Conservation (phyloP, 169 alveolate species). For the Amoebophrya sp. region DNA sequence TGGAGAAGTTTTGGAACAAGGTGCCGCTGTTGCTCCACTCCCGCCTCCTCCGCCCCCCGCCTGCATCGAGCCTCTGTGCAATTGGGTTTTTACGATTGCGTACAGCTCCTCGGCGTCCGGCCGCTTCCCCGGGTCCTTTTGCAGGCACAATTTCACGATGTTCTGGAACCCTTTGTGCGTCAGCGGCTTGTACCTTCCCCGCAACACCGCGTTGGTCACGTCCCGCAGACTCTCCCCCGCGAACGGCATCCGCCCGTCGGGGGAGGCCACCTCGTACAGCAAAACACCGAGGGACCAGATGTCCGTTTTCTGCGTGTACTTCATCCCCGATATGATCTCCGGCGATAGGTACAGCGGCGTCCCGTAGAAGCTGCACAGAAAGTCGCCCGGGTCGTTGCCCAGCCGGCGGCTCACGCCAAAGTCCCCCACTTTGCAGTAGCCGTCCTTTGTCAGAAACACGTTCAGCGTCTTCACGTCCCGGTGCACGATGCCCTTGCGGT, state of each 20-base stretch:
- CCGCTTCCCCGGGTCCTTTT: neutral
- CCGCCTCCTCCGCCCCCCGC: neutral
- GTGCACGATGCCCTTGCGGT: neutral
- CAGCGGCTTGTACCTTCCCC: neutral
- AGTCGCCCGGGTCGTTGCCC: neutral
- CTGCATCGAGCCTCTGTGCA: too few species aligned
- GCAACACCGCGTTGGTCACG: neutral
- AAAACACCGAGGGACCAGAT: neutral
- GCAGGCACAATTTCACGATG: neutral
- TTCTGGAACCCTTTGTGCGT: neutral
- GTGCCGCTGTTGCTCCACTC: neutral
- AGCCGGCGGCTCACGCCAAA: neutral
- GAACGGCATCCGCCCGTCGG: neutral
- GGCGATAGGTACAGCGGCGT: neutral
- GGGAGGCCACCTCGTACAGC: neutral
- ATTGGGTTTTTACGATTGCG: neutral
- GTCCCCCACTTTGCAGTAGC: neutral
- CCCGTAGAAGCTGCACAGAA: neutral
- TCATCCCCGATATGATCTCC: neutral
- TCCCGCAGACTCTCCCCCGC: neutral
- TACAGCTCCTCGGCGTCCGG: neutral
- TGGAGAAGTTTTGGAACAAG: too few species aligned
- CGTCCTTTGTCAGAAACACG: neutral
- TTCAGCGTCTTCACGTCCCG: neutral
- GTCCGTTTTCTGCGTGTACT: neutral